Conservation (phyloP, 208 protist genomes). For the Perkinsela sp. region DNA sequence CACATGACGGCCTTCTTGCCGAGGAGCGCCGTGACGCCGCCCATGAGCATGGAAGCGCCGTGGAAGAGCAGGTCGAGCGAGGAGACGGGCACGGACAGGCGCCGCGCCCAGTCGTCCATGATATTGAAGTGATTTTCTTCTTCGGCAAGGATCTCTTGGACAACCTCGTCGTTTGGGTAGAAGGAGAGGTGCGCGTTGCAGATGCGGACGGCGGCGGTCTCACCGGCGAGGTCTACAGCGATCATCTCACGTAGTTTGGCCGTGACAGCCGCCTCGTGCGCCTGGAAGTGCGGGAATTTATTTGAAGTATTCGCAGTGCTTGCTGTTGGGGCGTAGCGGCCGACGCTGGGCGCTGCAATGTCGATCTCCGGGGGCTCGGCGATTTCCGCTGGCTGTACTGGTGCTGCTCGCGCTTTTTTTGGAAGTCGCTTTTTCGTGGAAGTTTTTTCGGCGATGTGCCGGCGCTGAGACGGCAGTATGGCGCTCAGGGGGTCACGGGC, state of each 20-base stretch:
- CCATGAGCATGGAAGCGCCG: constrained; percentile 26
- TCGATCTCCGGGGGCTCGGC: neutral
- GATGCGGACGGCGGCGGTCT: constrained; percentile 41
- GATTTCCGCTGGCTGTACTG: too few species aligned
- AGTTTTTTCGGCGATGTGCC: too few species aligned
- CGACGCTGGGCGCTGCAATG: neutral
- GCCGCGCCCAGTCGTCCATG: constrained; percentile 29
- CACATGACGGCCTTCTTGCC: constrained; percentile 58
- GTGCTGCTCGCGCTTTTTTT: too few species aligned
- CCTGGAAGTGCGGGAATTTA: neutral
- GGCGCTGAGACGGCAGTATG: too few species aligned
- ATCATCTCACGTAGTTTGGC: constrained; percentile 40
- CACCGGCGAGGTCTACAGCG: constrained; percentile 41
- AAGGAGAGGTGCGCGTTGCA: constrained; percentile 31
- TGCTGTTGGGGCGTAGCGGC: neutral
- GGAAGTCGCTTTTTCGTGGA: too few species aligned
- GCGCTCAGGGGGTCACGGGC: too few species aligned
- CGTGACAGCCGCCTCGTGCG: neutral
- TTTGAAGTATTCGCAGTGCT: neutral
- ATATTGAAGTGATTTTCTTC: constrained; percentile 31
- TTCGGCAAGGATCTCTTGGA: constrained; percentile 34
- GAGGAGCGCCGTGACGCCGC: constrained; percentile 23
- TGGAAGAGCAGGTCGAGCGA: constrained; percentile 33
- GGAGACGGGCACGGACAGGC: constrained; percentile 25
- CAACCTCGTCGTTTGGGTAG: constrained; percentile 21